phyloP scores from a whole-genome alignment of 1,284 basidiomycete genomes.

The Flammula alnicola region DNA sequence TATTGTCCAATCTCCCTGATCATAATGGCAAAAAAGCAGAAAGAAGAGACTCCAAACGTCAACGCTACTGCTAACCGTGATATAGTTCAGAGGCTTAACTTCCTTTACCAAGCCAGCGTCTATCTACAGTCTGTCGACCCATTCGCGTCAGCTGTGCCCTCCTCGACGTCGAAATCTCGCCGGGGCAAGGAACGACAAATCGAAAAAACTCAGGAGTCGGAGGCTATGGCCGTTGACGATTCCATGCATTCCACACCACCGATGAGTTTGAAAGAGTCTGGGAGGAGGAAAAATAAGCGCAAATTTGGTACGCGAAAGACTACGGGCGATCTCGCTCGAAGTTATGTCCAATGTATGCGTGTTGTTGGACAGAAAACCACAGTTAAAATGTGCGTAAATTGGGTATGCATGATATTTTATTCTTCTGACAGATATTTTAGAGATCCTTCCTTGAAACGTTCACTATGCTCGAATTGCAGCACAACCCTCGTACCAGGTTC shows the following conservation, averaged over 20 bases:
- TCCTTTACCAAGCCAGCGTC: conserved; percentile 80
- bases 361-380: conserved; percentile 73
- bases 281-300: conserved; percentile 10
- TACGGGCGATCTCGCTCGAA: conserved; percentile 57
- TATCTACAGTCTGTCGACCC: conserved; percentile 51
- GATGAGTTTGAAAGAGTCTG: too few relatives aligned
- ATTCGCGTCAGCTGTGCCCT: not conserved
- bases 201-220: conserved; percentile 3
- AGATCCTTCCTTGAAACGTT: conserved; percentile 80
- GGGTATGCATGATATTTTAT: not conserved
- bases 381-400: conserved; percentile 65
- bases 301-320: conserved; percentile 23
- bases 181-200: conserved; percentile 6
- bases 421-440: conserved; percentile 41
- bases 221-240: not conserved
- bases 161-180: conserved; percentile 5
- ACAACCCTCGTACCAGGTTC: conserved; percentile 68
- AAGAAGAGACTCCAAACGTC: conserved; percentile 59
- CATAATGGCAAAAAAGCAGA: conserved; percentile 67
- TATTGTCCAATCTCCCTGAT: too few relatives aligned
- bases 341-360: conserved; percentile 70
- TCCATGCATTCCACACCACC: too few relatives aligned
- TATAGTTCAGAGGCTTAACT: conserved; percentile 80
- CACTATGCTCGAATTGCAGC: conserved; percentile 72
- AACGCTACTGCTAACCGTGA: conserved; percentile 67